Percentiles rank a stretch among this genome's conserved stretches.
Conservation (phyloP, 1,284 basidiomycete genomes). For the Erythrobasidium hasegawianum region DNA sequence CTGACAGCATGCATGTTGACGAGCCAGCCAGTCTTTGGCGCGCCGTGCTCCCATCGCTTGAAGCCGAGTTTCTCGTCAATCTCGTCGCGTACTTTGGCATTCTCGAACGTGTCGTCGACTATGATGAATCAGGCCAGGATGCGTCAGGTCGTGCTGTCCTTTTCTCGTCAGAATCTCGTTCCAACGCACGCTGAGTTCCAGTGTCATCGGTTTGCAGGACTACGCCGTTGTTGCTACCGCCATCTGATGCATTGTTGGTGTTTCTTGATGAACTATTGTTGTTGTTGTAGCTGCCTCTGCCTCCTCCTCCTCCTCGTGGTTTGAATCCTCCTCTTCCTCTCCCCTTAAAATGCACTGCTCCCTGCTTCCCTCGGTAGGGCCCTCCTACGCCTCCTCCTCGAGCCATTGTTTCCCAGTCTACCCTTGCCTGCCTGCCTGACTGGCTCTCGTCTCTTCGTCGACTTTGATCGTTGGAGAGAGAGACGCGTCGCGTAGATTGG, state of each 20-base stretch:
- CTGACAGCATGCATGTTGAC: conserved; percentile 94
- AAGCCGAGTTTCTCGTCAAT: conserved; percentile 94
- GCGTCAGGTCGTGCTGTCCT: no score
- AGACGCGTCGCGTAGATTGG: no score
- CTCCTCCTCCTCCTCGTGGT: conserved; percentile 16
- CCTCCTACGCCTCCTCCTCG: conserved; percentile 27
- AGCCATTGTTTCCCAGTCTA: conserved; percentile 7
- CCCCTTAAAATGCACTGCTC: conserved; percentile 22
- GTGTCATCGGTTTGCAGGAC: conserved; percentile 25
- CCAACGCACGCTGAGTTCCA: conserved; percentile 25
- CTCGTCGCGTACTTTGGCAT: conserved; percentile 69
- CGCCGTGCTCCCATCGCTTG: conserved; percentile 57
- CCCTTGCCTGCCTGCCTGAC: background rate
- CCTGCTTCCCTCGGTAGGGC: conserved; percentile 29
- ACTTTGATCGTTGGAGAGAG: no score
- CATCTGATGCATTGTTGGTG: conserved; percentile 1
- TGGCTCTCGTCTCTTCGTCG: no score
- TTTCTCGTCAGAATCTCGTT: background rate
- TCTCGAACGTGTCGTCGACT: conserved; percentile 72
- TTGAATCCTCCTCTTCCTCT: conserved; percentile 25
- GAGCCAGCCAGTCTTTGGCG: conserved; percentile 73
- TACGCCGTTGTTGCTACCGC: background rate
- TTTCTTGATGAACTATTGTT: background rate
- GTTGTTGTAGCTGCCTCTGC: background rate
- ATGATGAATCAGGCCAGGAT: background rate